Percentiles rank a stretch among this genome's conserved stretches.
Evolutionary conservation across 2,329 filamentous ascomycete species (phyloP).

Genomic region (Talaromyces sp.): DNA sequence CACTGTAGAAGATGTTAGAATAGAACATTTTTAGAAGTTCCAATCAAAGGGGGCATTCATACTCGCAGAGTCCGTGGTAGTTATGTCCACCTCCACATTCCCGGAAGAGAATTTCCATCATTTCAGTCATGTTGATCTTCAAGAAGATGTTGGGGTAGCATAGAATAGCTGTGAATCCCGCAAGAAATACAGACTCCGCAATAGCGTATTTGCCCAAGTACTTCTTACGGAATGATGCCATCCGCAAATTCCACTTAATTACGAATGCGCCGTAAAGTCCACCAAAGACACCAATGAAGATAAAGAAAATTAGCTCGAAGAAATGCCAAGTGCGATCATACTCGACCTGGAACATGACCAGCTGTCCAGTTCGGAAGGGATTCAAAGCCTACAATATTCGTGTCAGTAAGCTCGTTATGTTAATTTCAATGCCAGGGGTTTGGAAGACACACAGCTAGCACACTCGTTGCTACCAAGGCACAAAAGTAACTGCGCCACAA

Average conservation of each 20-base stretch:
- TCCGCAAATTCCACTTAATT: slow-evolving; percentile 94
- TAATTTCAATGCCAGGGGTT: slow-evolving; percentile 2
- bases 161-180: slow-evolving; percentile 81
- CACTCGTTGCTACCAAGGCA: slow-evolving; percentile 89
- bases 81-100: slow-evolving; percentile 90
- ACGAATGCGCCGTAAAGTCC: slow-evolving; percentile 95
- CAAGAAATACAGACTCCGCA: slow-evolving; percentile 81
- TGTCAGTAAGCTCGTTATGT: slow-evolving; percentile 4
- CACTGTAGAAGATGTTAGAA: slow-evolving; percentile 34
- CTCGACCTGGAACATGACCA: slow-evolving; percentile 98
- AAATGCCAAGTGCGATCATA: slow-evolving; percentile 98
- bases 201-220: slow-evolving; percentile 84
- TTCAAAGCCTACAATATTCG: slow-evolving; percentile 73
- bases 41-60: slow-evolving; percentile 18
- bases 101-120: slow-evolving; percentile 95
- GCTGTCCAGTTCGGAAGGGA: slow-evolving; percentile 91
- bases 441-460: slow-evolving; percentile 65
- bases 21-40: not conserved
- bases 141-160: slow-evolving; percentile 97
- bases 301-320: slow-evolving; percentile 91
- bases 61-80: slow-evolving; percentile 87
- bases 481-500: slow-evolving; percentile 99
- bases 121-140: slow-evolving; percentile 97
- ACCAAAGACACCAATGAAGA: slow-evolving; percentile 88
- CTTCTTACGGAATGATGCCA: slow-evolving; percentile 90